A percentile compares a stretch with the other conserved stretches of the same genome.
Conservation (phyloP, 1,284 basidiomycete species). For the Marasmius fiardii region DNA sequence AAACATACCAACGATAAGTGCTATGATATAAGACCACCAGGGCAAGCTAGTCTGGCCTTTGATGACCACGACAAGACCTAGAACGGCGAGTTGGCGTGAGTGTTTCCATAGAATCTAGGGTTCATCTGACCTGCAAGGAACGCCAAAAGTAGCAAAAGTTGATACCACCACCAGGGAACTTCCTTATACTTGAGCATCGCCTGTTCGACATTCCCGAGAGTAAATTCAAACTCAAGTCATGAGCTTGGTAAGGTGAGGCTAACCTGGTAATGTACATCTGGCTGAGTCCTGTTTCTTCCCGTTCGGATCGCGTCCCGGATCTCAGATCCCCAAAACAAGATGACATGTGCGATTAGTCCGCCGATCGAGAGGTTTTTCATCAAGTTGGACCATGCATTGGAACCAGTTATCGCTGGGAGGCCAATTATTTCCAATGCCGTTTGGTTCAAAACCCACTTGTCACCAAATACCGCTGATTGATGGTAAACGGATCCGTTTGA, state of each 20-base stretch:
- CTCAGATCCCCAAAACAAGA: constrained; percentile 59
- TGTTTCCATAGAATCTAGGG: constrained; percentile 7
- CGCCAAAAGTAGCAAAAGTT: constrained; percentile 41
- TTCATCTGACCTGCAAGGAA: constrained; percentile 46
- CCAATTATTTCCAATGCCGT: constrained; percentile 53
- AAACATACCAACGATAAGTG: constrained; percentile 38
- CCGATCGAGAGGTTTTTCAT: constrained; percentile 55
- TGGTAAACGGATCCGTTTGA: not conserved
- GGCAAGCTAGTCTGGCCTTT: constrained; percentile 60
- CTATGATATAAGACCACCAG: constrained; percentile 58
- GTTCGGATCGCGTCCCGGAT: constrained; percentile 49
- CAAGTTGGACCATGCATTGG: constrained; percentile 56
- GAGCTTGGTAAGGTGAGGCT: constrained; percentile 25
- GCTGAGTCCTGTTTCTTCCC: constrained; percentile 39
- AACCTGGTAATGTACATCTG: constrained; percentile 55
- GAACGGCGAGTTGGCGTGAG: not conserved
- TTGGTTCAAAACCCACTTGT: constrained; percentile 36
- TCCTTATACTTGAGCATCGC: constrained; percentile 50
- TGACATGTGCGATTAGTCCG: constrained; percentile 55
- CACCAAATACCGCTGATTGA: constrained; percentile 41
- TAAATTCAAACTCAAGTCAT: not conserved
- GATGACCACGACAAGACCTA: constrained; percentile 54
- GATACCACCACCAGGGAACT: constrained; percentile 54
- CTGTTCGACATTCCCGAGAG: constrained; percentile 13
- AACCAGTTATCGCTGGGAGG: constrained; percentile 49